Percentiles rank a stretch among this genome's conserved stretches.
Evolutionary conservation across 164 flowering plant genomes (phyloP).

Genomic region (Aristolochia californica): DNA sequence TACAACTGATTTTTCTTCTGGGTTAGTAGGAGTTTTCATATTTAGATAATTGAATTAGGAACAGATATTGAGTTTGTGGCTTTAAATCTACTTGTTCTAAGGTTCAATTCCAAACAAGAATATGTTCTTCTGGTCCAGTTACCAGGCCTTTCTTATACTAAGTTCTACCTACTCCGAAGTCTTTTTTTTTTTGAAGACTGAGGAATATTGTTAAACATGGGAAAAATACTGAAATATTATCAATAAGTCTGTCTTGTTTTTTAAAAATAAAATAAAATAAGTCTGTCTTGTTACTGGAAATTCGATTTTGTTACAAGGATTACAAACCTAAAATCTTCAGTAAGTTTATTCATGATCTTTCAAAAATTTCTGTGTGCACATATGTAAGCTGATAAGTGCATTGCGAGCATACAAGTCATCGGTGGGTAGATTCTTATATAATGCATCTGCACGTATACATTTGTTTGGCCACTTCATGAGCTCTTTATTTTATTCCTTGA

Average conservation of each 20-base stretch:
- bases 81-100: neutral
- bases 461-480: neutral
- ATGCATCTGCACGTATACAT: slow-evolving; percentile 80
- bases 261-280: too few relatives aligned
- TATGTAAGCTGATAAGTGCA: slow-evolving; percentile 63
- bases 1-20: too few relatives aligned
- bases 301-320: slow-evolving; percentile 17
- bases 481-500: neutral
- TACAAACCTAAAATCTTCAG: slow-evolving; percentile 52
- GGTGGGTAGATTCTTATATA: slow-evolving; percentile 31
- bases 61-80: too few relatives aligned
- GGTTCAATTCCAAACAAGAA: too few relatives aligned
- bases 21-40: too few relatives aligned
- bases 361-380: too few relatives aligned
- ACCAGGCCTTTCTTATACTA: neutral
- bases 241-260: too few relatives aligned
- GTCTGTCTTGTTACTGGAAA: neutral
- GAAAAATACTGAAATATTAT: neutral
- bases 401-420: slow-evolving; percentile 47
- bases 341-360: neutral
- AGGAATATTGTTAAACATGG: neutral
- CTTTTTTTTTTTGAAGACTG: too few relatives aligned
- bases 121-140: neutral
- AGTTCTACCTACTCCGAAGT: too few relatives aligned
- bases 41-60: too few relatives aligned